Conservation (phyloP, 768 basidiomycete genomes). For the Hysterangium stoloniferum region DNA sequence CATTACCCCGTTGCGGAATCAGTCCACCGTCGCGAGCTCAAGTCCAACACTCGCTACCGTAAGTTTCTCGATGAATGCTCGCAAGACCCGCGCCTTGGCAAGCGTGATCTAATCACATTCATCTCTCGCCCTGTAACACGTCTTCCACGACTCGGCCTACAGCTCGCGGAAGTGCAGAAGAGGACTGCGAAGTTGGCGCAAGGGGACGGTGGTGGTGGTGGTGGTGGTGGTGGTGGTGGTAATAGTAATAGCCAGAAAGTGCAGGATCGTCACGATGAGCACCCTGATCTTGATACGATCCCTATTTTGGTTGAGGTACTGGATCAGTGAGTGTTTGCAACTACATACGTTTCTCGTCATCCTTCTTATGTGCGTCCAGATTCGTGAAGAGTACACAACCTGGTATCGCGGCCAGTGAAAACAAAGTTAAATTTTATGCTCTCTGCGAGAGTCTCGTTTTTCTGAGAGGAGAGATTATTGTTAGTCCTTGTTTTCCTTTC, state of each 20-base stretch:
- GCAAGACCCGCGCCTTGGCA: constrained; percentile 56
- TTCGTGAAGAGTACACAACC: constrained; percentile 83
- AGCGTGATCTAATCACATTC: constrained; percentile 74
- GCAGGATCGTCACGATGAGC: no score
- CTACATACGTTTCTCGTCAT: no score
- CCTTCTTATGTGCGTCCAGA: constrained; percentile 17
- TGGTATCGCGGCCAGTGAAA: constrained; percentile 85
- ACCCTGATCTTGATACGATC: constrained; percentile 71
- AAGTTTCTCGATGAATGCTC: constrained; percentile 56
- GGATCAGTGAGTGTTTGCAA: constrained; percentile 26
- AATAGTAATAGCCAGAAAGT: constrained; percentile 16
- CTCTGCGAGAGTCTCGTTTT: constrained; percentile 69
- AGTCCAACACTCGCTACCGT: constrained; percentile 58
- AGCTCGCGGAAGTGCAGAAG: constrained; percentile 64
- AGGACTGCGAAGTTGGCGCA: constrained; percentile 34
- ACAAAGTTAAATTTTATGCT: constrained; percentile 82
- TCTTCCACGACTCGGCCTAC: constrained; percentile 70
- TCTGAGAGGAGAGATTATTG: constrained; percentile 76
- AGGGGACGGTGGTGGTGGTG: constrained; percentile 3
- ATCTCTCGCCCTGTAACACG: constrained; percentile 83
- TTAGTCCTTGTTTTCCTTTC: constrained; percentile 28
- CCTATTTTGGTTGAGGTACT: constrained; percentile 65
- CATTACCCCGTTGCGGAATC: constrained; percentile 85
- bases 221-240: no score
- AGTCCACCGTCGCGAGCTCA: constrained; percentile 68